phyloP scores from a whole-genome alignment of 2,329 filamentous ascomycete species.

The Zymoseptoria crescenta region DNA sequence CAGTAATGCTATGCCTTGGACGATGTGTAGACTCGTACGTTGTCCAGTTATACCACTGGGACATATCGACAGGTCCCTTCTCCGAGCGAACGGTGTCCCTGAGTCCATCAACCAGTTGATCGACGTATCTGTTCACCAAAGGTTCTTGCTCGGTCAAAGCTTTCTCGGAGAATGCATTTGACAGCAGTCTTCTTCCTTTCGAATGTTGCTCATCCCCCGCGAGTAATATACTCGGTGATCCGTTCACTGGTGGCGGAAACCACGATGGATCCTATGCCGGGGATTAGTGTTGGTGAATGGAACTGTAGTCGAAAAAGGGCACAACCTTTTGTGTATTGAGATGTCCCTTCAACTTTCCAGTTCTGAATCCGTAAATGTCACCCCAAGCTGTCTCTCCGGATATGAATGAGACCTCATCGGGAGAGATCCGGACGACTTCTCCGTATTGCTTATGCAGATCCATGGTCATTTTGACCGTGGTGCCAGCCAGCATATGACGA shows the following conservation, averaged over 20 bases:
- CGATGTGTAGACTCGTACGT: slow-evolving; percentile 15
- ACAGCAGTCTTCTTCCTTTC: slow-evolving; percentile 32
- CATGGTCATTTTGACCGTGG: slow-evolving; percentile 35
- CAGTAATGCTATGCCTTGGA: background rate
- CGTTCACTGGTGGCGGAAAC: slow-evolving; percentile 29
- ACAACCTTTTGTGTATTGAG: slow-evolving; percentile 28
- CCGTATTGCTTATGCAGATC: slow-evolving; percentile 35
- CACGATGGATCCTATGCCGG: slow-evolving; percentile 24
- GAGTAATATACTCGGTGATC: slow-evolving; percentile 23
- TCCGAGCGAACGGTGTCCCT: slow-evolving; percentile 20
- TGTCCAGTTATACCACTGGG: slow-evolving; percentile 30
- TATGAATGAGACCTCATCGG: slow-evolving; percentile 41
- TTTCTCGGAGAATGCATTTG: slow-evolving; percentile 37
- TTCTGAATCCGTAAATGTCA: slow-evolving; percentile 36
- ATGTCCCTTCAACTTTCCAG: slow-evolving; percentile 30
- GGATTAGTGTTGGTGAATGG: background rate
- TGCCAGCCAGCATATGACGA: slow-evolving; percentile 18
- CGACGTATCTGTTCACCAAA: slow-evolving; percentile 33
- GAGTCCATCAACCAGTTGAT: slow-evolving; percentile 33
- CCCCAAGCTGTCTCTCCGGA: slow-evolving; percentile 37
- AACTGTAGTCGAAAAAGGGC: background rate
- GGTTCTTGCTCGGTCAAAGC: slow-evolving; percentile 35
- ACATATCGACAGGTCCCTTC: slow-evolving; percentile 17
- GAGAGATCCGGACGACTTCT: slow-evolving; percentile 35
- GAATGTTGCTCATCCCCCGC: slow-evolving; percentile 34